phyloP scores from a whole-genome alignment of 352 stramenopile species.

The Globisporangium canariense region DNA sequence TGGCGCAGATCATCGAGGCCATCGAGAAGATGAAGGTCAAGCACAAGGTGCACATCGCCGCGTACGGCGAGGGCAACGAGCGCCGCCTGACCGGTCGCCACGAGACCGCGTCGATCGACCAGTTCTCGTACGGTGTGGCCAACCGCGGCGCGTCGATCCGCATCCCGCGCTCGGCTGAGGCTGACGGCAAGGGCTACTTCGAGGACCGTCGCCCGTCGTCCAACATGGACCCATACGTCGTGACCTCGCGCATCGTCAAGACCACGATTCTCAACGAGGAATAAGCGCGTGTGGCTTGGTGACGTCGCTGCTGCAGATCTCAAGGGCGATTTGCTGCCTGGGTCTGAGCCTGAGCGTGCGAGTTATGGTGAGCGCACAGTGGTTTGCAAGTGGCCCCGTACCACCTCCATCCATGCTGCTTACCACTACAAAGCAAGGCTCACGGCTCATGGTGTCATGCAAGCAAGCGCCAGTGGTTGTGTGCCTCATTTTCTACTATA shows the following conservation, averaged over 20 bases:
- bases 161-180: slow-evolving; percentile 89
- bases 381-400: not conserved
- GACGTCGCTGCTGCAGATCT: not conserved
- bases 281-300: slow-evolving; percentile 20
- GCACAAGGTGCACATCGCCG: slow-evolving; percentile 96
- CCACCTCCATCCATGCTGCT: not conserved
- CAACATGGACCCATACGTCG: slow-evolving; percentile 98
- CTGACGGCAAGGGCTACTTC: slow-evolving; percentile 91
- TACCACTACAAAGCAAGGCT: not conserved
- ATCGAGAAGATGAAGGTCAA: slow-evolving; percentile 98
- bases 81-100: slow-evolving; percentile 94
- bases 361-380: not conserved
- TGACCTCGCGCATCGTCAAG: slow-evolving; percentile 96
- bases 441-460: not conserved
- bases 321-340: not conserved
- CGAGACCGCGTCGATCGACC: slow-evolving; percentile 95
- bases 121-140: slow-evolving; percentile 96
- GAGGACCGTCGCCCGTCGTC: slow-evolving; percentile 96
- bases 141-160: slow-evolving; percentile 95
- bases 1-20: slow-evolving; percentile 94
- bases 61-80: slow-evolving; percentile 97
- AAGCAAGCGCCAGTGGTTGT: not conserved
- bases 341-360: not conserved
- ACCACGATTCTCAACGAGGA: slow-evolving; percentile 90
- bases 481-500: slow-evolving; percentile 7